These are phyloP conservation scores for Yamadazyma pseudoaaseri DNA, from an alignment of 1,139 yeast genomes.

Conservation along the genomic window DNA sequence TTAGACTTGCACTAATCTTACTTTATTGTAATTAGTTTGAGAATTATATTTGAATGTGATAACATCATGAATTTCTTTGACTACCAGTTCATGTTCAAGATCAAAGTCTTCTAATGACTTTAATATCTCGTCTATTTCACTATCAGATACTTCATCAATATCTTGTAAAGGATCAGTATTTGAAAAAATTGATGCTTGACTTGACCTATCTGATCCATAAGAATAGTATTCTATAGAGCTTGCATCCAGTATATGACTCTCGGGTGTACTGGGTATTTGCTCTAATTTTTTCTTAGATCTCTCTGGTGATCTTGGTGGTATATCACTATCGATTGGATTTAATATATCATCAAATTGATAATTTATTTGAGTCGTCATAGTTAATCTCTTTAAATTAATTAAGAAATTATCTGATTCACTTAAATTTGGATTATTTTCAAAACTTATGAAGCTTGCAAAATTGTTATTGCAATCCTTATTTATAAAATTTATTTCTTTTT, in stretches of 20 bases:
- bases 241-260: conserved; percentile 13
- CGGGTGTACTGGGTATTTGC: conserved; percentile 12
- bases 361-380: not conserved
- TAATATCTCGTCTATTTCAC: conserved; percentile 1
- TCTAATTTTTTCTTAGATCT: conserved; percentile 8
- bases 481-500: not conserved
- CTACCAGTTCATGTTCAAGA: conserved; percentile 16
- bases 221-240: conserved; percentile 14
- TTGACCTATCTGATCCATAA: conserved; percentile 14
- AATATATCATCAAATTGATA: not conserved
- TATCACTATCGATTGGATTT: not conserved
- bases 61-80: conserved; percentile 23
- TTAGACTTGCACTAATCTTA: too few relatives aligned
- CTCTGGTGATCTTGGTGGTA: conserved; percentile 21
- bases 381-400: not conserved
- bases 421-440: not conserved
- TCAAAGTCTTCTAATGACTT: conserved; percentile 20
- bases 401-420: conserved; percentile 1
- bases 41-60: conserved; percentile 19
- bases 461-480: not conserved
- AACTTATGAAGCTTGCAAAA: not conserved
- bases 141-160: not conserved
- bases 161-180: not conserved
- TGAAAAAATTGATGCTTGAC: conserved; percentile 14
- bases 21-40: not conserved